Conservation (phyloP, 2,329 filamentous ascomycete species). For the Colletotrichum scovillei region DNA sequence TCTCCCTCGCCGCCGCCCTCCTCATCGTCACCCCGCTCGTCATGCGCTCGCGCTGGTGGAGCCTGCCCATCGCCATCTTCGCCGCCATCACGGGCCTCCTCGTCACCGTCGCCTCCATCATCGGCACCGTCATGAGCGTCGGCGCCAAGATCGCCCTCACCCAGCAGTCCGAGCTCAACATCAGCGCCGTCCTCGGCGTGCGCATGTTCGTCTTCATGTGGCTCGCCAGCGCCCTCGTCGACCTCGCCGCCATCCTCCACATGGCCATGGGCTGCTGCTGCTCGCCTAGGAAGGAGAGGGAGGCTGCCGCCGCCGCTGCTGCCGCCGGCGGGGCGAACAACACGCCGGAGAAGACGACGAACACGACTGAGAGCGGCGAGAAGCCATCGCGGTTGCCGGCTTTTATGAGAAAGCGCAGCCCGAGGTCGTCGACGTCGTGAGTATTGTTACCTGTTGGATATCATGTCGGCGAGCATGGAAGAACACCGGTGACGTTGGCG, state of each 20-base stretch:
- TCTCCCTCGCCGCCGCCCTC: constrained; percentile 77
- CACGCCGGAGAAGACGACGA: constrained; percentile 25
- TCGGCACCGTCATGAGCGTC: constrained; percentile 86
- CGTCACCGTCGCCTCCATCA: constrained; percentile 75
- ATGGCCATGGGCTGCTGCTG: constrained; percentile 84
- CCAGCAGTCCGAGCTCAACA: constrained; percentile 79
- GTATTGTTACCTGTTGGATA: not conserved
- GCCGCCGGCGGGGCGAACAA: not conserved
- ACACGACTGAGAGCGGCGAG: constrained; percentile 19
- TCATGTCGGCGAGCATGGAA: not conserved
- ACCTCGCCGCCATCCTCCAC: constrained; percentile 80
- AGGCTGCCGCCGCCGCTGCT: not conserved
- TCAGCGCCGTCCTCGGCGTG: constrained; percentile 74
- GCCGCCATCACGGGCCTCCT: constrained; percentile 75
- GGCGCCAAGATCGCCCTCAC: constrained; percentile 84
- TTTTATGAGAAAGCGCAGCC: constrained; percentile 36
- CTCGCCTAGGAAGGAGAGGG: constrained; percentile 30
- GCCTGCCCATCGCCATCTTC: constrained; percentile 75
- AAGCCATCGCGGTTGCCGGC: constrained; percentile 30
- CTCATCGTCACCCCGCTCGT: constrained; percentile 73
- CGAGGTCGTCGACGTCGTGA: constrained; percentile 28
- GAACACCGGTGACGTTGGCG: not conserved
- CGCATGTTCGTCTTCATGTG: constrained; percentile 92
- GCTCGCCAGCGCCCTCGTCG: constrained; percentile 75
- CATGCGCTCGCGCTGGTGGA: constrained; percentile 66